Evolutionary conservation across 768 basidiomycete species (phyloP).

Genomic region (Suillus weaverae): DNA sequence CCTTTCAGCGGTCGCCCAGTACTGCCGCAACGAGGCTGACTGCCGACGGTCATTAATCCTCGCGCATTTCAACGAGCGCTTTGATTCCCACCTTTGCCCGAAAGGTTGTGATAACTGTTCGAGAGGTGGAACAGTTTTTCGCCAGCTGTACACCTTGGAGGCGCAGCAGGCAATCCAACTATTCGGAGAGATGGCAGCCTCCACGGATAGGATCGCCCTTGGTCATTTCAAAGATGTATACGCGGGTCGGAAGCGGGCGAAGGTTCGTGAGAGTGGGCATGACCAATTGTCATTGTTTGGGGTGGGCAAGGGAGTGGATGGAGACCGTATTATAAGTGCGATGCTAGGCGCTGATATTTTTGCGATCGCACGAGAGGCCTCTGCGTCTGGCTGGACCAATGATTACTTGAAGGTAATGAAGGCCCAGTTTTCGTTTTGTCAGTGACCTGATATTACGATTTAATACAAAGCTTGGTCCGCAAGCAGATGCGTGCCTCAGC

Average conservation of each 20-base stretch:
- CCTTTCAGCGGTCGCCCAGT: conserved; percentile 70
- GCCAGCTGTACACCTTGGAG: conserved; percentile 59
- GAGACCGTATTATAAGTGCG: conserved; percentile 65
- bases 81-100: conserved; percentile 65
- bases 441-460: conserved; percentile 5
- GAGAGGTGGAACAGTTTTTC: conserved; percentile 42
- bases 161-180: conserved; percentile 60
- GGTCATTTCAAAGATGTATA: conserved; percentile 61
- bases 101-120: conserved; percentile 84
- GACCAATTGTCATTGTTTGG: conserved; percentile 54
- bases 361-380: conserved; percentile 43
- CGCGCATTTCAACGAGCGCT: conserved; percentile 83
- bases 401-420: conserved; percentile 52
- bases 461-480: conserved; percentile 16
- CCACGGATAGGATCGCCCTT: conserved; percentile 58
- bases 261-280: conserved; percentile 47
- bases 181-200: conserved; percentile 45
- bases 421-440: neutral
- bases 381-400: conserved; percentile 49
- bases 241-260: conserved; percentile 56
- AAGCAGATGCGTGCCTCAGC: conserved; percentile 23
- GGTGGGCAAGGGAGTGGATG: conserved; percentile 46
- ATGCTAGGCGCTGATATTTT: conserved; percentile 54
- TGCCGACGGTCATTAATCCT: conserved; percentile 90
- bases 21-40: conserved; percentile 76